Evolutionary conservation across 2,329 filamentous ascomycete species (phyloP).

Genomic region (Lasiodiplodia citricola): DNA sequence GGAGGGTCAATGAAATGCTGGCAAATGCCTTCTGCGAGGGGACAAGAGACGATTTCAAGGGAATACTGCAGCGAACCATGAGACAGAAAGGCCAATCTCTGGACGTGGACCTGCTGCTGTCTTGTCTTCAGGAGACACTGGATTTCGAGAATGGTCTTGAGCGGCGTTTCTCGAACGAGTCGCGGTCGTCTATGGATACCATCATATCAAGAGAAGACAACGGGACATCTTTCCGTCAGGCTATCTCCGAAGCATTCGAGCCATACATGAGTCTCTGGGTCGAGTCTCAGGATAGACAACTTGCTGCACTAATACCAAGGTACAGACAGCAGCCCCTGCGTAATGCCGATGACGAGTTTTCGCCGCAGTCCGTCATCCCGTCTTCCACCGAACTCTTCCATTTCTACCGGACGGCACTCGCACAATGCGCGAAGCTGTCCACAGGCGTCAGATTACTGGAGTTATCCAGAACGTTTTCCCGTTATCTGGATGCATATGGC

Average conservation of each 20-base stretch:
- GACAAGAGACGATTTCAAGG: constrained; percentile 93
- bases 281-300: constrained; percentile 89
- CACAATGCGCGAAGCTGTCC: constrained; percentile 94
- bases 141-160: constrained; percentile 96
- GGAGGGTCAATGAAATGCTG: constrained; percentile 89
- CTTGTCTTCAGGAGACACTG: constrained; percentile 91
- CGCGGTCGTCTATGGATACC: constrained; percentile 86
- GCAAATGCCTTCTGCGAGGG: constrained; percentile 94
- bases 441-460: constrained; percentile 88
- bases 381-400: constrained; percentile 98
- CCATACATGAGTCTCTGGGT: constrained; percentile 98
- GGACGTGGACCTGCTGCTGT: constrained; percentile 87
- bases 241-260: constrained; percentile 95
- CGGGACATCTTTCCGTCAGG: constrained; percentile 79
- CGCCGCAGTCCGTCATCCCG: constrained; percentile 82
- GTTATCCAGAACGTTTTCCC: constrained; percentile 82
- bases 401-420: constrained; percentile 90
- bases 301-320: constrained; percentile 82
- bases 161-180: constrained; percentile 74
- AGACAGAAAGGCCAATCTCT: constrained; percentile 71
- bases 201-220: constrained; percentile 79
- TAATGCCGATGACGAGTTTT: constrained; percentile 88
- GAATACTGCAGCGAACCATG: constrained; percentile 87
- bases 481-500: constrained; percentile 93
- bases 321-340: constrained; percentile 84